Base-by-base conservation (phyloP, 2,329 filamentous ascomycete genomes). In the Talaromyces sp. region DNA sequence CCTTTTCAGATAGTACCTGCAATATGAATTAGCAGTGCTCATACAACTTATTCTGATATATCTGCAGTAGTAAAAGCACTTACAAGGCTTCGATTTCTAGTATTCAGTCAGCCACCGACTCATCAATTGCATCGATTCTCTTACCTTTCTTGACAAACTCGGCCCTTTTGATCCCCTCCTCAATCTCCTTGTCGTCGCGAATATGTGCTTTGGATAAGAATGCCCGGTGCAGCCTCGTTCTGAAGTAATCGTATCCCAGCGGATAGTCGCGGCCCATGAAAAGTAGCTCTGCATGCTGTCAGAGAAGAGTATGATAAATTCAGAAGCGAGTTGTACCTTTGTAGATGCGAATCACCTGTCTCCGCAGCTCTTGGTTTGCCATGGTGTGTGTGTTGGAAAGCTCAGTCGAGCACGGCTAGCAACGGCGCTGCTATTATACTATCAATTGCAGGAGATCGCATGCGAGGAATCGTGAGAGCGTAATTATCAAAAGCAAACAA, bases 51-150 rank as follows among this genome's bases (percentile, higher is more conserved):
- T 39, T n/a, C 33, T 39, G 17, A 7, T 15, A 8, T n/a, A 36
- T 36, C 13, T 36, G 13, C 15, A 17, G 17, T 39, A 39, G 36
- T n/a, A 39, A 6, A 15, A n/a, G 36, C 36, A 39, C 91, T 85
- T 82, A 97, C 91, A 98, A 74, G 19, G 92, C 89, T 78, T 97
- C 93, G 63, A 98, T 91, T 75, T 97, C 93, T 95, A 28, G 47
- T 10, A 27, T 33, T 39, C 28, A 8, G 11, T 44, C 27, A 56
- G 30, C 30, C 42, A 25, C 4, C n/a, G 13, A 13, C 25, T 13
- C 15, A 30, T 32, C 19, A 17, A 28, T 42, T 39, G 8, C 11
- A 25, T 56, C 54, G n/a, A 36, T 17, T 28, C 10, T 3, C 36
- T 56, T 17, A 92, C 92, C 92, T 82, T 96, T 97, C 77, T 91